Percentiles rank a stretch among this genome's conserved stretches.
These are phyloP conservation scores for Quercus wislizeni DNA, from an alignment of 306 rosid species.

Conservation along the genomic window DNA sequence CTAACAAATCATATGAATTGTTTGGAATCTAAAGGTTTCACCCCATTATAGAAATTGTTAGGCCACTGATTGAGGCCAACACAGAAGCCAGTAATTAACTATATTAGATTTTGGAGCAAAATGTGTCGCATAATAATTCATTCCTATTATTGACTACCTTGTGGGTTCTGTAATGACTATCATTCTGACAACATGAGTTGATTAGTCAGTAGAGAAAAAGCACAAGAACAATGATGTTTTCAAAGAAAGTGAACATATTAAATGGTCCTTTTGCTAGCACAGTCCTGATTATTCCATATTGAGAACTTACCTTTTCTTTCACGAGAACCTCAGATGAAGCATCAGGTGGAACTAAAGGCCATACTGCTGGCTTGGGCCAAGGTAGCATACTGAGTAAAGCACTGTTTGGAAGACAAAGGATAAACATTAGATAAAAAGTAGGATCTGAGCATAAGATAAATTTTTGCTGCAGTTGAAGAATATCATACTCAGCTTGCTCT, in stretches of 20 bases:
- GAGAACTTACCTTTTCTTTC: slow-evolving; percentile 78
- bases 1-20: not conserved
- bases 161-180: not conserved
- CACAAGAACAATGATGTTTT: not conserved
- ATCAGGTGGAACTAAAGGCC: slow-evolving; percentile 90
- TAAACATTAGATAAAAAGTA: slow-evolving; percentile 5
- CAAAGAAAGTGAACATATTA: not conserved
- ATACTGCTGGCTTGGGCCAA: slow-evolving; percentile 94
- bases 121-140: not conserved
- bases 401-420: slow-evolving; percentile 47
- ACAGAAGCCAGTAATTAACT: not conserved
- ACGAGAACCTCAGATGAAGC: slow-evolving; percentile 82
- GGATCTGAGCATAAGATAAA: not conserved
- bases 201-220: not conserved
- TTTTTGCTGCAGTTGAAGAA: not conserved
- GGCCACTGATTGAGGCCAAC: not conserved
- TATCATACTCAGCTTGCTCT: slow-evolving; percentile 4
- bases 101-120: not conserved
- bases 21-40: not conserved
- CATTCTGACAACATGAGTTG: not conserved
- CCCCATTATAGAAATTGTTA: not conserved
- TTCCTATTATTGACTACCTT: not conserved
- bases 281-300: not conserved
- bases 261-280: not conserved
- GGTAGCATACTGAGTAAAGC: slow-evolving; percentile 96